Evolutionary conservation across 257 asterid genomes (phyloP).

Genomic region (Craterostigma plantagineum): DNA sequence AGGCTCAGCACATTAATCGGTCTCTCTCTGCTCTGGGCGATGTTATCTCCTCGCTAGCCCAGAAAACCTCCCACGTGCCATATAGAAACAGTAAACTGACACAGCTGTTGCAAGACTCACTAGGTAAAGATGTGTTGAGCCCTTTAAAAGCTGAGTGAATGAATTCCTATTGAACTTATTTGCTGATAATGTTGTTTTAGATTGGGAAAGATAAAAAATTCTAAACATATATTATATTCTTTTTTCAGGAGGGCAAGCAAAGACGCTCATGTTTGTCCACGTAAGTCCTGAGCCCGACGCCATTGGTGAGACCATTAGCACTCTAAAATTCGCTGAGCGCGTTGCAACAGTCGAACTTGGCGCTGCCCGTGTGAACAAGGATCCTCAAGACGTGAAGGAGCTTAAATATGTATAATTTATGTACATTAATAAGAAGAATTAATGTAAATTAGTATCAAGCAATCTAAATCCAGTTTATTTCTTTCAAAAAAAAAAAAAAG

Average conservation of each 20-base stretch:
- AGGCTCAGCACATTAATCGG: slow-evolving; percentile 87
- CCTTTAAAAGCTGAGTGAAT: neutral
- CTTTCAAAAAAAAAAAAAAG: too few species aligned
- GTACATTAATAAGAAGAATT: too few species aligned
- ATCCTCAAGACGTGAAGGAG: slow-evolving; percentile 68
- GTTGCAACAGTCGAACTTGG: slow-evolving; percentile 97
- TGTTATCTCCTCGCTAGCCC: slow-evolving; percentile 88
- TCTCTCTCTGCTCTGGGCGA: slow-evolving; percentile 97
- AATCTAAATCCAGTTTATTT: too few species aligned
- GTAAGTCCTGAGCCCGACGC: slow-evolving; percentile 92
- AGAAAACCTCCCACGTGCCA: slow-evolving; percentile 75
- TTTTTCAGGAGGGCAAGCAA: slow-evolving; percentile 82
- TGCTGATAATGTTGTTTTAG: neutral
- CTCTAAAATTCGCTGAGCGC: slow-evolving; percentile 96
- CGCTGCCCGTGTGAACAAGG: slow-evolving; percentile 87
- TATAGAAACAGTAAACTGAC: slow-evolving; percentile 95
- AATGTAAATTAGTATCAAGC: too few species aligned
- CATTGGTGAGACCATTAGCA: slow-evolving; percentile 82
- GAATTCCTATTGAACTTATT: neutral
- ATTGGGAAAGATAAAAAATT: neutral
- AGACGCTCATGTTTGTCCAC: slow-evolving; percentile 94
- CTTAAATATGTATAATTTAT: too few species aligned
- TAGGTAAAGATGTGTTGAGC: slow-evolving; percentile 38
- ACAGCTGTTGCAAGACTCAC: slow-evolving; percentile 94
- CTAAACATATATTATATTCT: neutral